Evolutionary conservation across 1,284 basidiomycete species (phyloP).

Genomic region (Ustilago cynodontis): DNA sequence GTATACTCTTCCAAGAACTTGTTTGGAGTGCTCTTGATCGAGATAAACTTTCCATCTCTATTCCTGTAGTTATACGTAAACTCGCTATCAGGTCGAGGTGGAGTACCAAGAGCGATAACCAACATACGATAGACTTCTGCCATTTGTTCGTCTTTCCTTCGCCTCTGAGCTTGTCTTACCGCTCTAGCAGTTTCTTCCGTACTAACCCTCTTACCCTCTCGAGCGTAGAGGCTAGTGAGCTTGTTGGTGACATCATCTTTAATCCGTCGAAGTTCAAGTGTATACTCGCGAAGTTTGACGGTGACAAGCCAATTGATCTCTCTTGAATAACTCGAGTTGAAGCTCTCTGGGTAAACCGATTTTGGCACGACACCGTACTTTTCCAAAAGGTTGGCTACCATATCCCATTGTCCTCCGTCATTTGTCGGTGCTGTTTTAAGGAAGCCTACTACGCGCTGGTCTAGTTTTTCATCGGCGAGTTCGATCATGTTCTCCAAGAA

Average conservation of each 20-base stretch:
- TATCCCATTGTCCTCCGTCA: slow-evolving; percentile 81
- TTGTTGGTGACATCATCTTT: slow-evolving; percentile 64
- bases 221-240: slow-evolving; percentile 70
- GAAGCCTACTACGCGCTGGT: slow-evolving; percentile 83
- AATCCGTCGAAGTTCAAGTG: slow-evolving; percentile 81
- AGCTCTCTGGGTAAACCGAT: slow-evolving; percentile 85
- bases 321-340: slow-evolving; percentile 80
- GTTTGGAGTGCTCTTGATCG: slow-evolving; percentile 81
- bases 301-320: slow-evolving; percentile 85
- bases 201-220: not conserved
- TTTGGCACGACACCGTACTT: slow-evolving; percentile 72
- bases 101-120: slow-evolving; percentile 79
- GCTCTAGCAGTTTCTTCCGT: slow-evolving; percentile 28
- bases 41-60: slow-evolving; percentile 80
- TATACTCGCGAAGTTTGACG: slow-evolving; percentile 89
- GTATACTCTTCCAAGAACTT: slow-evolving; percentile 75
- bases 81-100: slow-evolving; percentile 53
- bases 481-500: slow-evolving; percentile 90
- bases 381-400: slow-evolving; percentile 82
- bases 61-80: slow-evolving; percentile 74
- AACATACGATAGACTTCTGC: slow-evolving; percentile 88
- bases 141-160: slow-evolving; percentile 85
- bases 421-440: slow-evolving; percentile 83
- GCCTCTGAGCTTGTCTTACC: slow-evolving; percentile 64
- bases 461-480: slow-evolving; percentile 82